Conservation (phyloP, 345 rosid species). For the Angophora floribunda region DNA sequence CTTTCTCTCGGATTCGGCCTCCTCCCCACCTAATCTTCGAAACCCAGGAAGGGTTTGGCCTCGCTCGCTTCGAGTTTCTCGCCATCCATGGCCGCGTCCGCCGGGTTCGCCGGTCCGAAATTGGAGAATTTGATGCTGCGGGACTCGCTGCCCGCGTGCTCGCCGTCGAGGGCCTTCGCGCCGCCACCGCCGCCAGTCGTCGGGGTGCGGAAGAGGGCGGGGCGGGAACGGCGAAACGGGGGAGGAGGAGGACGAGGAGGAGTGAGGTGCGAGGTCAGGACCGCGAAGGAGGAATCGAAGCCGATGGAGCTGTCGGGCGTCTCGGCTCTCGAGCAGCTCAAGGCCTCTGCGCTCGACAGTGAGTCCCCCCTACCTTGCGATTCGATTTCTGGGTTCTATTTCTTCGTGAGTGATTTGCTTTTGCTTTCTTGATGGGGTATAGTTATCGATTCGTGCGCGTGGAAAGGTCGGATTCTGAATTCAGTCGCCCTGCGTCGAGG, state of each 20-base stretch:
- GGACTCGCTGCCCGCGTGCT: background rate
- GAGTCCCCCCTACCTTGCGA: background rate
- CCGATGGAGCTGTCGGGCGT: constrained; percentile 19
- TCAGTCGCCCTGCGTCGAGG: background rate
- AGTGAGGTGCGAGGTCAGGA: background rate
- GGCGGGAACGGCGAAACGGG: background rate
- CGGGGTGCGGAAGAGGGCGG: background rate
- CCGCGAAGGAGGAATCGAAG: background rate
- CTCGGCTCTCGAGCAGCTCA: constrained; percentile 67
- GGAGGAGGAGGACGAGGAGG: background rate
- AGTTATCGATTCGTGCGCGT: background rate
- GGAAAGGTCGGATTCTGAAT: background rate
- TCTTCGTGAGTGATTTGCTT: background rate
- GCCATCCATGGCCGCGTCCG: background rate
- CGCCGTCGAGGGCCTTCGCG: background rate
- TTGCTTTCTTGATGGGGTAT: background rate
- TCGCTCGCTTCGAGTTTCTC: background rate
- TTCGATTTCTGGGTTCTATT: background rate
- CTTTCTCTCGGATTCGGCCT: background rate
- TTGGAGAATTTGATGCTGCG: background rate
- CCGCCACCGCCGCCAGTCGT: background rate
- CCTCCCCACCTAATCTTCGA: background rate
- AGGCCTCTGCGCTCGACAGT: constrained; percentile 58
- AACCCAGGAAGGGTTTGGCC: background rate
- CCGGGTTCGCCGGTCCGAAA: background rate